phyloP scores from a whole-genome alignment of 2,329 filamentous ascomycete species.

The Colletotrichum tropicale region DNA sequence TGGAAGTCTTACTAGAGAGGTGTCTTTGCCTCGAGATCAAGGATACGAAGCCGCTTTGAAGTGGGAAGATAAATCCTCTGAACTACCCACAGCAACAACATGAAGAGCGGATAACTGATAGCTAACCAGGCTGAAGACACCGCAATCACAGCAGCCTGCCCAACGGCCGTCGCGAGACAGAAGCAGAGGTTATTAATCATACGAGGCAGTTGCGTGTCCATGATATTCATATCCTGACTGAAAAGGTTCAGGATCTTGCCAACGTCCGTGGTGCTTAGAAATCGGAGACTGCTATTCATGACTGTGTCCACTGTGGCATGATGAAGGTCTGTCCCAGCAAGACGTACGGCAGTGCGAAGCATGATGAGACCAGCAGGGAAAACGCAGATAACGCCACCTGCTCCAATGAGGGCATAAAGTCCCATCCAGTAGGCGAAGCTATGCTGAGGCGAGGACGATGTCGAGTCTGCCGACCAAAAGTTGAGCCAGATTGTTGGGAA shows the following conservation, averaged over 20 bases:
- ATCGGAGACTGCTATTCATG: not conserved
- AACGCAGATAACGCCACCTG: not conserved
- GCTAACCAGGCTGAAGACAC: constrained; percentile 46
- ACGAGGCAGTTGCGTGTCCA: constrained; percentile 23
- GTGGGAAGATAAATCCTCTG: constrained; percentile 65
- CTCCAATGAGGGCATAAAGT: constrained; percentile 29
- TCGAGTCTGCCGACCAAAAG: constrained; percentile 40
- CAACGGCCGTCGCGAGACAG: constrained; percentile 38
- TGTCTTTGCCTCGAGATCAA: constrained; percentile 65
- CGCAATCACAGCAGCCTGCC: constrained; percentile 51
- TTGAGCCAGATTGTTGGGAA: constrained; percentile 44
- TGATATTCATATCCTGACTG: constrained; percentile 25
- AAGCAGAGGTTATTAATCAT: not conserved
- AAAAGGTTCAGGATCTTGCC: not conserved
- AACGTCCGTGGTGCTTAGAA: not conserved
- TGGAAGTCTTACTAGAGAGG: constrained; percentile 51
- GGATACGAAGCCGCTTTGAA: constrained; percentile 62
- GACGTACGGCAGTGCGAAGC: not conserved
- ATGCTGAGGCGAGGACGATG: constrained; percentile 1
- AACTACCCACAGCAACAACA: constrained; percentile 49
- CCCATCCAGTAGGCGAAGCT: constrained; percentile 32
- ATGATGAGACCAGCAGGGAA: not conserved
- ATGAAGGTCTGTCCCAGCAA: constrained; percentile 21
- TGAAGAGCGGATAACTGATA: constrained; percentile 53
- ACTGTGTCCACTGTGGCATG: not conserved